Conservation (phyloP, 169 alveolate genomes). For the Plasmodium inui region DNA sequence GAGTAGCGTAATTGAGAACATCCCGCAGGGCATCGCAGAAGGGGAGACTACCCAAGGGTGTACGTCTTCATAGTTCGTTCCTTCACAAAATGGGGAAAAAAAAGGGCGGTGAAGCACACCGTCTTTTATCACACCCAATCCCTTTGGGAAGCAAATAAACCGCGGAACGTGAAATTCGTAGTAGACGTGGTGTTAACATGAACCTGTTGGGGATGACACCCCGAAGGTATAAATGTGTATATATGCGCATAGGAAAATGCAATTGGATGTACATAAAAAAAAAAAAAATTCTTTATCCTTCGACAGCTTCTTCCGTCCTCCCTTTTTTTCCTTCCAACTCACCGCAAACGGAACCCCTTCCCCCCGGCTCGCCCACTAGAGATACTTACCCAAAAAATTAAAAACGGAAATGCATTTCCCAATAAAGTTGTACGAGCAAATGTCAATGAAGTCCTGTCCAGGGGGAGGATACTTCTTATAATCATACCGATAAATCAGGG, state of each 20-base stretch:
- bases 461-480: slow-evolving; percentile 69
- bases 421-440: slow-evolving; percentile 39
- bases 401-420: slow-evolving; percentile 67
- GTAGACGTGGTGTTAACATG: background rate
- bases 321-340: background rate
- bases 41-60: background rate
- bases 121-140: background rate
- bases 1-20: background rate
- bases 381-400: slow-evolving; percentile 27
- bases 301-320: background rate
- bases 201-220: background rate
- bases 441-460: slow-evolving; percentile 70
- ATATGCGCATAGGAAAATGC: background rate
- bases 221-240: background rate
- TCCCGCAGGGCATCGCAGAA: background rate
- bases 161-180: background rate
- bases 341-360: background rate
- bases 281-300: background rate
- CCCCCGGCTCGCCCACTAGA: background rate
- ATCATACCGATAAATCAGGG: slow-evolving; percentile 68
- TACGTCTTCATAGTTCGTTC: background rate
- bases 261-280: background rate
- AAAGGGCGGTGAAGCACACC: background rate
- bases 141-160: background rate
- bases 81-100: background rate